These are phyloP conservation scores for Pseudogymnoascus sp. DNA, from an alignment of 2,329 filamentous ascomycete species.

Conservation along the genomic window DNA sequence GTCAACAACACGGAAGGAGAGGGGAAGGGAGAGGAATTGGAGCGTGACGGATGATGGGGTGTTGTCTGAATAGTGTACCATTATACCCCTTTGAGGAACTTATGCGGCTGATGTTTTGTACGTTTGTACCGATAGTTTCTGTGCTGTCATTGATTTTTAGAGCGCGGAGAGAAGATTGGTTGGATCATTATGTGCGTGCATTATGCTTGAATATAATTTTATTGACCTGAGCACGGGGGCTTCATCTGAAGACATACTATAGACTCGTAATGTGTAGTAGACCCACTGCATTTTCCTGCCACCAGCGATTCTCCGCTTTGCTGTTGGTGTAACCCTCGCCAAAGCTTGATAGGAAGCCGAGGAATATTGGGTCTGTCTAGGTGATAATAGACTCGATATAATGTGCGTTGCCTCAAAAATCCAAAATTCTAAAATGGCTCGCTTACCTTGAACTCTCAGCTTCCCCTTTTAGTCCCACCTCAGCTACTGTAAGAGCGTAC, in stretches of 20 bases:
- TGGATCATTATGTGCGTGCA: neutral
- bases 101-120: conserved; percentile 1
- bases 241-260: neutral
- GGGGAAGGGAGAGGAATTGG: conserved; percentile 19
- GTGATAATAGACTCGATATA: no score
- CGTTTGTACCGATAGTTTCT: neutral
- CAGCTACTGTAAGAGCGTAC: no score
- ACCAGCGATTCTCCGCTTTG: neutral
- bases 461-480: no score
- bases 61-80: conserved; percentile 12
- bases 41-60: conserved; percentile 24
- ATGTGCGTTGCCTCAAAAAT: no score
- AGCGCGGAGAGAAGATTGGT: neutral
- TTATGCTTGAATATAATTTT: neutral
- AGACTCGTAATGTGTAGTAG: neutral
- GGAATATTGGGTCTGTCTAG: no score
- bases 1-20: neutral
- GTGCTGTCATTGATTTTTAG: neutral
- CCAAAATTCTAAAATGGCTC: no score
- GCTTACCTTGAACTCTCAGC: no score
- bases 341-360: no score
- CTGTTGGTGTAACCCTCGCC: no score
- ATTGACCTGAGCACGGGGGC: neutral
- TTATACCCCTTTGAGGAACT: neutral
- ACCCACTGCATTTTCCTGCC: neutral